phyloP scores from a whole-genome alignment of 805 yeast species.

The Teunomyces pallodes region DNA sequence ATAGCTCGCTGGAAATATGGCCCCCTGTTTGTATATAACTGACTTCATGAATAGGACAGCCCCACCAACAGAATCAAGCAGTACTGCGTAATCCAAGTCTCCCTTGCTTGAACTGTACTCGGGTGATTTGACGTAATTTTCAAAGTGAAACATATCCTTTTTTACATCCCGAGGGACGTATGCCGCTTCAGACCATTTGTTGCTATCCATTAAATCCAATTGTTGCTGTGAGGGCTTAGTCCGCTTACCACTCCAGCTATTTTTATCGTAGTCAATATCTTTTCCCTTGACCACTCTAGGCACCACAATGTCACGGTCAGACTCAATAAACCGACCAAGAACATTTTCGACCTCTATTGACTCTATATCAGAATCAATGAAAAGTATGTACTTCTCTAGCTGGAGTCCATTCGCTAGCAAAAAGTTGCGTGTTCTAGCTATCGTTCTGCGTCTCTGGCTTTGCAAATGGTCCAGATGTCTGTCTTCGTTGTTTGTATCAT shows the following conservation, averaged over 20 bases:
- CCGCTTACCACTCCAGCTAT: conserved; percentile 41
- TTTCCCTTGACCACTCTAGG: conserved; percentile 28
- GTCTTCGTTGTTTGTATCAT: conserved; percentile 14
- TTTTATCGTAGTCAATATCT: conserved; percentile 34
- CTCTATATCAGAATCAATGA: conserved; percentile 36
- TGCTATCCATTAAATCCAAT: conserved; percentile 22
- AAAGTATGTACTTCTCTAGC: conserved; percentile 32
- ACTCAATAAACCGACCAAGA: conserved; percentile 18
- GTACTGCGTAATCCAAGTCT: conserved; percentile 14
- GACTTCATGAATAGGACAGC: conserved; percentile 47
- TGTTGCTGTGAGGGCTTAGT: conserved; percentile 29
- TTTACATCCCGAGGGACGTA: conserved; percentile 33
- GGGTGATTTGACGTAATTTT: conserved; percentile 12
- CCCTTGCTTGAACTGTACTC: conserved; percentile 4
- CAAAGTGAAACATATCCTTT: conserved; percentile 29
- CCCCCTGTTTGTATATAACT: conserved; percentile 44
- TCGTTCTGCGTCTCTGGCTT: conserved; percentile 31
- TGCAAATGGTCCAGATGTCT: conserved; percentile 31
- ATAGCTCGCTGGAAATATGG: conserved; percentile 44
- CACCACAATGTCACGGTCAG: conserved; percentile 34
- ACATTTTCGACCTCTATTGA: conserved; percentile 15
- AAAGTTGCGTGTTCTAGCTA: conserved; percentile 39
- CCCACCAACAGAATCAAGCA: conserved; percentile 52
- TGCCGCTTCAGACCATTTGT: conserved; percentile 29
- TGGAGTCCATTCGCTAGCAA: conserved; percentile 24